Evolutionary conservation across 495 filamentous ascomycete genomes (phyloP), one percentile per base, ranked within the genome.

Genomic region (Neurospora pannonica): DNA sequence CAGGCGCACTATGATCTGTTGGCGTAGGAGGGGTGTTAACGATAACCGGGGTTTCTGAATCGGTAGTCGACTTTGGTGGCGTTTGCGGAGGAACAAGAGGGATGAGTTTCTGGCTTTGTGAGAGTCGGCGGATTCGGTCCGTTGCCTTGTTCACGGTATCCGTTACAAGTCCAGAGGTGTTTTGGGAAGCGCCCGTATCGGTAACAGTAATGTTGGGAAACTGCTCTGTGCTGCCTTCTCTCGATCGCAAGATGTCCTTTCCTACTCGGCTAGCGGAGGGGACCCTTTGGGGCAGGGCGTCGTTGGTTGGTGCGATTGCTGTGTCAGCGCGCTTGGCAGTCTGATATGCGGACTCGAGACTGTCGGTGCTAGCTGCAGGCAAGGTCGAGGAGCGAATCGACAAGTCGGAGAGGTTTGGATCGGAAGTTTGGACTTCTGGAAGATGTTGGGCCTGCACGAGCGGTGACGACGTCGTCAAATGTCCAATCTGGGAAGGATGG

Each of bases 391-490:
- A 74, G 71, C 74, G 71, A 11, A 42, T 70, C 17, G 76, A 75
- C 37, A 40, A 28, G 72, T 74, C 77, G 71, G 70, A 77, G 31
- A 77, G 73, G 72, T 81, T 75, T 39, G 74, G 73, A 54, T 81
- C 79, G 46, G 78, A 74, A 46, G 75, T 73, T 70, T 82, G 79
- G 54, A 79, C 71, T 43, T 85, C 74, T 82, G 84, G 75, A 83
- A 87, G 71, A 84, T 88, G 77, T 82, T 81, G 79, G 17, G 83
- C 81, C 76, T 91, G 90, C 40, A 96, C 88, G 71, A 94, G 83
- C 38, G 93, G 94, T 36, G 94, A 95, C 19, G 93, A 95, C 15
- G 92, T 89, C 38, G 94, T 95, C 72, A 95, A 86, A 81, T 93
- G 92, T 73, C 91, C 93, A 76, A 90, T 86, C 79, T 96, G 93